Evolutionary conservation across 2,329 filamentous ascomycete species (phyloP), one percentile per base, ranked within the genome.

Genomic region (Polychaeton citri): DNA sequence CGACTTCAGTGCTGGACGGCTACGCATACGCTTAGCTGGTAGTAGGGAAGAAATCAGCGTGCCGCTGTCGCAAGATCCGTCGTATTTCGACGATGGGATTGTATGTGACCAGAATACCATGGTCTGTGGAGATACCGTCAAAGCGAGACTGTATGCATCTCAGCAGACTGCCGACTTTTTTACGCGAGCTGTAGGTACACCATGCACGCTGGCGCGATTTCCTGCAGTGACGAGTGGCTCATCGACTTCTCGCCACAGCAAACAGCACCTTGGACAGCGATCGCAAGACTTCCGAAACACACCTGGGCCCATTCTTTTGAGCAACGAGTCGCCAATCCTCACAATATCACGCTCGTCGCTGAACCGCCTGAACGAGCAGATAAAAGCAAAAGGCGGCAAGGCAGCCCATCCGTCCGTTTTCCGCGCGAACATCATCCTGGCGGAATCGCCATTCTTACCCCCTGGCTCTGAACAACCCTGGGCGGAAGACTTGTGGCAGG

Each of bases 311-410:
- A 86, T 96, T 21, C 63, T 90, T 0, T 65, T 98, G 3, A 82
- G 87, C 17, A 98, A 98, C 54, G 90, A 96, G 58, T 93, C 85
- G 36, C 88, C 90, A 0, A 92, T 98, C 31, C 70, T 98, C 1
- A 73, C 84, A 32, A 79, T 96, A 38, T 85, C 83, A 15, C 71
- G 75, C 36, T 76, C 81, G 7, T 95, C 86, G 46, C 71, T 96
- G 33, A 76, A 83, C 32, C 71, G 70, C 2, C 62, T 96, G 6
- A 96, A 96, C 51, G 63, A 71, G 40, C 65, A 74, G 9, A 90
- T 96, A 47, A 69, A 62, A 36, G 58, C 61, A 3, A 66, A 63
- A n/a, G 72, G 72, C 15, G 74, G 74, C n/a, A 75, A 70, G 42
- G 66, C 72, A 0, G 76, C 86, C 3, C 68, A 75, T 16, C 72